Evolutionary conservation across 2,329 filamentous ascomycete genomes (phyloP).

Genomic region (Penicillium psychrosexuale): DNA sequence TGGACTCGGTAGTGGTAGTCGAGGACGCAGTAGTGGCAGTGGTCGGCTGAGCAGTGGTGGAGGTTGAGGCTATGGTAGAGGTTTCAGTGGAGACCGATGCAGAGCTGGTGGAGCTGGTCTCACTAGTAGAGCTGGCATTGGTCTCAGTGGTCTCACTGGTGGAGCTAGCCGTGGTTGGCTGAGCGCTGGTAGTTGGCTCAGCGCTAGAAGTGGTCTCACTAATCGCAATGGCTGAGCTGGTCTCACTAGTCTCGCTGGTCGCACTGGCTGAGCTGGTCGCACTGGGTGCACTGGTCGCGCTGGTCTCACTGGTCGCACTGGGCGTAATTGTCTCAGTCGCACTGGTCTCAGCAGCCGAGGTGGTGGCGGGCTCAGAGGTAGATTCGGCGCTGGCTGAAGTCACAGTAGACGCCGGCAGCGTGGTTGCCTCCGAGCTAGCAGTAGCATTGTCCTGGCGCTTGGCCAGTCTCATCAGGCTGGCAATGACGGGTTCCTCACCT

Average conservation of each 20-base stretch:
- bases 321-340: background rate
- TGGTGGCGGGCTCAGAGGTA: slow-evolving; percentile 10
- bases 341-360: slow-evolving; percentile 13
- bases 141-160: background rate
- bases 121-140: background rate
- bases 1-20: background rate
- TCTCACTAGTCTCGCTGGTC: background rate
- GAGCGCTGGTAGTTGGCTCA: slow-evolving; percentile 8
- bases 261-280: too few species aligned
- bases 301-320: too few species aligned
- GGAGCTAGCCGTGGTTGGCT: slow-evolving; percentile 16
- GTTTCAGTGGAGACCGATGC: background rate
- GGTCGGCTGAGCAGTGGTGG: slow-evolving; percentile 27
- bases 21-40: slow-evolving; percentile 17
- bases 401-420: background rate
- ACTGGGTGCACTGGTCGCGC: too few species aligned
- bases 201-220: slow-evolving; percentile 11
- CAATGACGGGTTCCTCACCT: slow-evolving; percentile 59
- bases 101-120: slow-evolving; percentile 6
- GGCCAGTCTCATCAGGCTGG: slow-evolving; percentile 61
- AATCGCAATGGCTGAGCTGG: slow-evolving; percentile 1
- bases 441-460: slow-evolving; percentile 52
- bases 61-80: background rate
- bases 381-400: slow-evolving; percentile 9
- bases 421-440: slow-evolving; percentile 7